Evolutionary conservation across 495 filamentous ascomycete genomes (phyloP).

Genomic region (Hyphodiscus hymeniophilus): DNA sequence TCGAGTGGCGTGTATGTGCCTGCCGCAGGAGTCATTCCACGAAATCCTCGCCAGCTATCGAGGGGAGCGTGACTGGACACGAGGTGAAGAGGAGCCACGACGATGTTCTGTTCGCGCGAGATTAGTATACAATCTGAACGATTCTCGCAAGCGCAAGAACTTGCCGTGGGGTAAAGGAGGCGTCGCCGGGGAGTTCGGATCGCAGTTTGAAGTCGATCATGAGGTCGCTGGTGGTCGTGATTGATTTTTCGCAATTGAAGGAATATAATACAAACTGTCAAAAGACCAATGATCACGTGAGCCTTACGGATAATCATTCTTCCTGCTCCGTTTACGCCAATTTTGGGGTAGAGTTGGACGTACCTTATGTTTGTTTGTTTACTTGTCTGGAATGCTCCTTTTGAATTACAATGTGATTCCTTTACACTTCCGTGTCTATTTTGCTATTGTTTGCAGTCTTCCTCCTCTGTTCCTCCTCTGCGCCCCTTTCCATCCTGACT

Average conservation of each 20-base stretch:
- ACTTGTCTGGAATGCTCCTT: not conserved
- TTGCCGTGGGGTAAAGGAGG: not conserved
- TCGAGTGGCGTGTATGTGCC: constrained; percentile 74
- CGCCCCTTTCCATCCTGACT: not conserved
- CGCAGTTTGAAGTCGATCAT: constrained; percentile 4
- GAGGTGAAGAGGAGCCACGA: constrained; percentile 23
- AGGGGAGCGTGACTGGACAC: constrained; percentile 36
- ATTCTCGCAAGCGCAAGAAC: not conserved
- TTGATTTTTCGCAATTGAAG: constrained; percentile 9
- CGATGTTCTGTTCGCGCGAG: constrained; percentile 2
- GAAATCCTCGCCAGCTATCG: constrained; percentile 45
- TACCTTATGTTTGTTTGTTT: too few species aligned
- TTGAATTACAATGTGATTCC: too few species aligned
- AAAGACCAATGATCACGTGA: constrained; percentile 13
- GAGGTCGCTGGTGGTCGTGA: constrained; percentile 1
- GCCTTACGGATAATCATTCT: too few species aligned
- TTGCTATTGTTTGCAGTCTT: not conserved
- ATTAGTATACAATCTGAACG: not conserved
- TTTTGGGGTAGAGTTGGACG: not conserved
- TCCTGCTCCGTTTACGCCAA: not conserved
- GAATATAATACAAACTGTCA: constrained; percentile 3
- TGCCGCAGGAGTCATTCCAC: constrained; percentile 43
- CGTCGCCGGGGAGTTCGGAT: not conserved
- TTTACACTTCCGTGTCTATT: not conserved
- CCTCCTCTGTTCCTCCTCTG: not conserved